Evolutionary conservation across 805 yeast genomes (phyloP).

Genomic region (Candida yuanshanica): DNA sequence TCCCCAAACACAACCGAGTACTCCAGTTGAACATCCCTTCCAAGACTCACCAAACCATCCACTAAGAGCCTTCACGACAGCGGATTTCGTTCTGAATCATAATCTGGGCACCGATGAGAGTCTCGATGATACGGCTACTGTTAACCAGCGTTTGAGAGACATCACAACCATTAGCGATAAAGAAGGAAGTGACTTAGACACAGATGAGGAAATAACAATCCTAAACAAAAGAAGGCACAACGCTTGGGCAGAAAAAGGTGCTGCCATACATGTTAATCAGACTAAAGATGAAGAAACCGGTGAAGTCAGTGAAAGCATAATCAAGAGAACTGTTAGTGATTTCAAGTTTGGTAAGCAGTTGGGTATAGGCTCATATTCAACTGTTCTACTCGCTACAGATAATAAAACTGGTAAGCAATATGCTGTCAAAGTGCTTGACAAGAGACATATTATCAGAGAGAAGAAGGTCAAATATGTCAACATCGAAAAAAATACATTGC

Average conservation of each 20-base stretch:
- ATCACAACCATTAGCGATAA: conserved; percentile 3
- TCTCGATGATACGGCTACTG: conserved; percentile 7
- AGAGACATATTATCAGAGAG: conserved; percentile 72
- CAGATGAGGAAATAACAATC: background rate
- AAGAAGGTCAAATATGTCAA: conserved; percentile 82
- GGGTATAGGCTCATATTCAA: conserved; percentile 96
- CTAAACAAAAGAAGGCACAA: background rate
- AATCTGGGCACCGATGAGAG: conserved; percentile 22
- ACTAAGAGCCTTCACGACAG: conserved; percentile 22
- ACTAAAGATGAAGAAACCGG: conserved; percentile 41
- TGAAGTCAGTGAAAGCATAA: conserved; percentile 43
- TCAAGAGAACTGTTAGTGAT: conserved; percentile 62
- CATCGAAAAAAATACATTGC: conserved; percentile 75
- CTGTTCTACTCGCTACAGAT: conserved; percentile 84
- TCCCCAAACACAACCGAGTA: conserved; percentile 15
- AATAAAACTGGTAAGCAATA: conserved; percentile 67
- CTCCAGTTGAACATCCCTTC: conserved; percentile 21
- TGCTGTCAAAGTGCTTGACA: conserved; percentile 73
- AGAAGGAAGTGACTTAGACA: background rate
- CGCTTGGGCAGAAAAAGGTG: conserved; percentile 50
- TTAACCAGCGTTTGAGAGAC: conserved; percentile 3
- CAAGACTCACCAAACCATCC: conserved; percentile 22
- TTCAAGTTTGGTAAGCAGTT: conserved; percentile 83
- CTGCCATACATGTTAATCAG: conserved; percentile 47
- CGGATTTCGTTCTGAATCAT: conserved; percentile 18